A percentile compares a stretch with the other conserved stretches of the same genome.
Evolutionary conservation across 2,329 filamentous ascomycete genomes (phyloP).

Genomic region (Falciphora oryzae): DNA sequence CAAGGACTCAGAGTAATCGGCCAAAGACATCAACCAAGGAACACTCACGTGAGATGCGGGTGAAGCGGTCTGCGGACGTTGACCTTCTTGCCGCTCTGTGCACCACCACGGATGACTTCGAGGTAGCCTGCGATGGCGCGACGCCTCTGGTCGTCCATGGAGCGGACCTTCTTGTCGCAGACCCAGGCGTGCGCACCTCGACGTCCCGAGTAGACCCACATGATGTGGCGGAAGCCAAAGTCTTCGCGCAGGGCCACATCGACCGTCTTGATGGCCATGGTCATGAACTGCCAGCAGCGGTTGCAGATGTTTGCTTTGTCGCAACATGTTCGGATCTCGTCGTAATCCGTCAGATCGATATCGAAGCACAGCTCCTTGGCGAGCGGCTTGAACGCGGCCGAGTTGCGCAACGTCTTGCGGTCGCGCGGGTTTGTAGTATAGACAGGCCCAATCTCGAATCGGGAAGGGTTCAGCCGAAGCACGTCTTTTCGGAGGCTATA

Average conservation of each 20-base stretch:
- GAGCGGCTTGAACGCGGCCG: constrained; percentile 75
- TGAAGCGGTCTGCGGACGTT: constrained; percentile 81
- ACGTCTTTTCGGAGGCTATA: constrained; percentile 82
- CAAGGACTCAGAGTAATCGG: not conserved
- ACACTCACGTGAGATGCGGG: constrained; percentile 63
- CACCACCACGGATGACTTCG: constrained; percentile 81
- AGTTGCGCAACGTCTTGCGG: constrained; percentile 78
- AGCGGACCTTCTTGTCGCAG: constrained; percentile 80
- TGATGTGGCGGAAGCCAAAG: constrained; percentile 92
- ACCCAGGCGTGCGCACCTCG: constrained; percentile 98
- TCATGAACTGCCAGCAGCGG: constrained; percentile 96
- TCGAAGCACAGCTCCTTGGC: constrained; percentile 97
- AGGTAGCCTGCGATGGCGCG: constrained; percentile 84
- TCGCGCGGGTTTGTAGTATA: constrained; percentile 93
- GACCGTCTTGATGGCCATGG: constrained; percentile 93
- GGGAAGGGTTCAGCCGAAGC: constrained; percentile 77
- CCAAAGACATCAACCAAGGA: constrained; percentile 19
- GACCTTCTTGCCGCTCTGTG: constrained; percentile 80
- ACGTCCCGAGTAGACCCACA: constrained; percentile 98
- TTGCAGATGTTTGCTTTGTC: constrained; percentile 87
- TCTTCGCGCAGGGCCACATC: constrained; percentile 84
- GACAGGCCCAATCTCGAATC: constrained; percentile 98
- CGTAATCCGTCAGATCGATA: constrained; percentile 99
- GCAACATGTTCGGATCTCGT: constrained; percentile 93
- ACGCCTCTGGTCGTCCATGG: constrained; percentile 79